Base-by-base conservation (phyloP, 441 rosid species). In the Metrosideros polymorpha region DNA sequence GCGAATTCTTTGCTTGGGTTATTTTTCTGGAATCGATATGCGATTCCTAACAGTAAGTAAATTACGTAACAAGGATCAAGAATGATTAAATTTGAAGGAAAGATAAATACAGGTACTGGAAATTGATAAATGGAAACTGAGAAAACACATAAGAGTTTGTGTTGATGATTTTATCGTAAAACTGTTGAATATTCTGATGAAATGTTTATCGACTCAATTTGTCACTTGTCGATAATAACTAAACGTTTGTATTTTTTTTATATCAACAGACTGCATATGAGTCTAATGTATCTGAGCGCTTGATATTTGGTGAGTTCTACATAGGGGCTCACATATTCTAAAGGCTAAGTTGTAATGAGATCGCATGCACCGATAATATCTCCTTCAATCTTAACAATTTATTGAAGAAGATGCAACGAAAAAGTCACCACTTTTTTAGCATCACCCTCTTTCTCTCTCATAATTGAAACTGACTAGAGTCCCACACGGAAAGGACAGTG, bases 141-240 rank as follows among this genome's bases (percentile, higher is more conserved):
- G 45, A 22, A 32, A 66, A 66, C 1, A 15, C 5, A 1, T 12
- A 32, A 19, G 35, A 66, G 27, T 39, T 6, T 19, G n/a, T 22
- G 7, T 35, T 19, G 42, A 71, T 71, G 8, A 71, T 22, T 22
- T 24, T 71, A 71, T 19, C 6, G 7, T 19, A 71, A 12, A 71
- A 27, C 10, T 10, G 1, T 35, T 12, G 9, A 35, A 35, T 71
- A 2, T 35, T 35, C 4, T 1, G 1, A 71, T 1, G 2, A 71
- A 22, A 71, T 22, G 4, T 35, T 19, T 71, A 1, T 35, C 17
- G 2, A 10, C n/a, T 35, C 2, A 0, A 2, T 35, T 24, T 3
- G 1, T 71, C 2, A 10, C 1, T 0, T 18, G 27, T 35, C 7
- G 2, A 35, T 35, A 32, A 19, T 19, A 66, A 35, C 0, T 1